Conservation (phyloP, 306 rosid species). For the Inga laurina region DNA sequence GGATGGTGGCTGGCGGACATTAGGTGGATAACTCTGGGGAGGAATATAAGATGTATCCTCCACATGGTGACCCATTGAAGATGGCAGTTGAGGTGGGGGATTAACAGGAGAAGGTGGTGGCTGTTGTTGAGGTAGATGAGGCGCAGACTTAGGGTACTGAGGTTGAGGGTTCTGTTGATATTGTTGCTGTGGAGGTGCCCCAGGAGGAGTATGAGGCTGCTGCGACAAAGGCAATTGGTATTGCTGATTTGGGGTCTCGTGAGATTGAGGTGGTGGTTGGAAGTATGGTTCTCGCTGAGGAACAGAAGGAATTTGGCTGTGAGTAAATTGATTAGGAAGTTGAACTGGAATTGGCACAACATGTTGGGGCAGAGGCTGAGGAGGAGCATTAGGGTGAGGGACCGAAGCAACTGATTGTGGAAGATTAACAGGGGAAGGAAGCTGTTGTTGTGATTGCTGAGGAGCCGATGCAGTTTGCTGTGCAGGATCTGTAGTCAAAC, state of each 20-base stretch:
- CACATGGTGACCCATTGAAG: constrained; percentile 64
- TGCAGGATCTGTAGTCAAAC: constrained; percentile 40
- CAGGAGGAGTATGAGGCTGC: constrained; percentile 54
- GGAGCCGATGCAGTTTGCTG: constrained; percentile 62
- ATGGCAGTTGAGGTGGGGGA: constrained; percentile 51
- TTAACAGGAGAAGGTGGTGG: constrained; percentile 50
- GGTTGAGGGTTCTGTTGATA: constrained; percentile 63
- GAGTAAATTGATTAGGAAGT: constrained; percentile 65
- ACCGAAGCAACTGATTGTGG: constrained; percentile 51
- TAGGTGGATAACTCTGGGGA: constrained; percentile 69
- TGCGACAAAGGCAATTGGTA: constrained; percentile 62
- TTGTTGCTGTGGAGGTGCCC: constrained; percentile 56
- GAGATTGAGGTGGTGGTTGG: constrained; percentile 61
- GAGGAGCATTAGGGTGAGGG: constrained; percentile 69
- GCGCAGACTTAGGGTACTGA: constrained; percentile 62
- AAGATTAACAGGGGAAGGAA: constrained; percentile 49
- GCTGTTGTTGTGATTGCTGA: constrained; percentile 60
- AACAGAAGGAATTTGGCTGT: constrained; percentile 56
- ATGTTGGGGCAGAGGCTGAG: constrained; percentile 56
- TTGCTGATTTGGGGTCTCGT: constrained; percentile 65
- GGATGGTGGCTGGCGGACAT: constrained; percentile 58
- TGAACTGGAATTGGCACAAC: constrained; percentile 54
- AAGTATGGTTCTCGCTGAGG: constrained; percentile 72
- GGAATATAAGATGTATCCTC: constrained; percentile 74
- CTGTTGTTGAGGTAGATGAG: constrained; percentile 63